Conservation (phyloP, 2,329 filamentous ascomycete genomes). For the Aspergillus japonicus region DNA sequence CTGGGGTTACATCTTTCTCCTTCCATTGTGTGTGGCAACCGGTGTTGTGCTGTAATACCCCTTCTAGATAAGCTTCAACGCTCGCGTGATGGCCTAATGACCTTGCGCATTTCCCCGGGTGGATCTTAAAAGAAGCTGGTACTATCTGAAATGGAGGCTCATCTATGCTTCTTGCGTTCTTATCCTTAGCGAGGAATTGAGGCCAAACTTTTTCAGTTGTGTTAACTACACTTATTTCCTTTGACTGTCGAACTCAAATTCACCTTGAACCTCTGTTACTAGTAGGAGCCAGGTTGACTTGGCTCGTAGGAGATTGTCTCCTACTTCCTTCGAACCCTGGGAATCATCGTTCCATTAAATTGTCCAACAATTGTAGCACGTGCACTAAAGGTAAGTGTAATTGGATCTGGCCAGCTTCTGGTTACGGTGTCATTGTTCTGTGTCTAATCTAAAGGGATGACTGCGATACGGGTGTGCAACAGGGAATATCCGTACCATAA, state of each 20-base stretch:
- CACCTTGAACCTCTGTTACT: too few species aligned
- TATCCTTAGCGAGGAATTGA: neutral
- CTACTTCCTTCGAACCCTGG: neutral
- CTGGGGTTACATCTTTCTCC: neutral
- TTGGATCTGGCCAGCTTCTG: too few species aligned
- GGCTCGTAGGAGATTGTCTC: too few species aligned
- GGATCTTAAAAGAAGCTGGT: neutral
- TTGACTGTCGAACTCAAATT: too few species aligned
- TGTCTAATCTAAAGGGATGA: neutral
- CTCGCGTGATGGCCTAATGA: neutral
- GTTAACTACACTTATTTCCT: too few species aligned
- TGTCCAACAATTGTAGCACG: neutral
- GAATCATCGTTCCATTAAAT: too few species aligned
- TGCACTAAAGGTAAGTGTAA: neutral
- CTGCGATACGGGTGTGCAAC: too few species aligned
- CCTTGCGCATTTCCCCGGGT: constrained; percentile 1
- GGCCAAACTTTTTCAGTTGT: too few species aligned
- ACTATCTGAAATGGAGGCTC: neutral
- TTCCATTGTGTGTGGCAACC: constrained; percentile 3
- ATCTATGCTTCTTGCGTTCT: neutral
- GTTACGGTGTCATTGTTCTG: neutral
- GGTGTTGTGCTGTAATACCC: constrained; percentile 6
- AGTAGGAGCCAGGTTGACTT: too few species aligned
- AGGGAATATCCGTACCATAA: neutral
- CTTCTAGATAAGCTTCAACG: constrained; percentile 2